phyloP scores from a whole-genome alignment of 23 red algal species.

The Rhodosorus marinus region DNA sequence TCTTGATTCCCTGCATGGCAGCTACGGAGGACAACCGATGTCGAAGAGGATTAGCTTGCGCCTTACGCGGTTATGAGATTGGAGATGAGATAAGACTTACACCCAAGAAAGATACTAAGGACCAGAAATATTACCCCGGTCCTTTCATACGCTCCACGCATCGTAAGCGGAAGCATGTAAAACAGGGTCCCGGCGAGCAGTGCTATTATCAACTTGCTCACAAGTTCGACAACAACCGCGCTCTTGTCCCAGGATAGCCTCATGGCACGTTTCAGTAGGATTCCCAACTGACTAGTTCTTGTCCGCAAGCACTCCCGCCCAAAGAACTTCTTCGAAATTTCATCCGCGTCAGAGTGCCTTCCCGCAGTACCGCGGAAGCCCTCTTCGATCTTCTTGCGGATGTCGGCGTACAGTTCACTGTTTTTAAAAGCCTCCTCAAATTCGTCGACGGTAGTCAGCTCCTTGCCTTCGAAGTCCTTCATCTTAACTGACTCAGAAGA shows the following conservation, averaged over 20 bases:
- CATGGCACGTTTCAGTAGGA: no score
- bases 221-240: constrained; percentile 11
- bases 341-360: background rate
- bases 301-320: background rate
- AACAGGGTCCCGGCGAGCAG: constrained; percentile 46
- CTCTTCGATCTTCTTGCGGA: constrained; percentile 1
- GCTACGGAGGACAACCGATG: no score
- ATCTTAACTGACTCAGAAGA: no score
- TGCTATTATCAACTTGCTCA: constrained; percentile 40
- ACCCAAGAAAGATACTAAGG: no score
- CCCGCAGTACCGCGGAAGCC: background rate
- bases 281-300: no score
- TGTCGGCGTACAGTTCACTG: background rate
- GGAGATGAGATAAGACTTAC: no score
- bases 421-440: constrained; percentile 18
- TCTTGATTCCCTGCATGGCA: no score
- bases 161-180: constrained; percentile 10
- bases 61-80: no score
- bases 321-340: background rate
- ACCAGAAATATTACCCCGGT: background rate
- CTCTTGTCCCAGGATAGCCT: no score
- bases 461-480: constrained; percentile 1
- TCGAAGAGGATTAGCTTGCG: no score
- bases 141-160: constrained; percentile 15
- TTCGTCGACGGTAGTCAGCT: constrained; percentile 2